Base-by-base conservation (phyloP, 2,329 filamentous ascomycete species). In the Pyricularia pennisetigena region DNA sequence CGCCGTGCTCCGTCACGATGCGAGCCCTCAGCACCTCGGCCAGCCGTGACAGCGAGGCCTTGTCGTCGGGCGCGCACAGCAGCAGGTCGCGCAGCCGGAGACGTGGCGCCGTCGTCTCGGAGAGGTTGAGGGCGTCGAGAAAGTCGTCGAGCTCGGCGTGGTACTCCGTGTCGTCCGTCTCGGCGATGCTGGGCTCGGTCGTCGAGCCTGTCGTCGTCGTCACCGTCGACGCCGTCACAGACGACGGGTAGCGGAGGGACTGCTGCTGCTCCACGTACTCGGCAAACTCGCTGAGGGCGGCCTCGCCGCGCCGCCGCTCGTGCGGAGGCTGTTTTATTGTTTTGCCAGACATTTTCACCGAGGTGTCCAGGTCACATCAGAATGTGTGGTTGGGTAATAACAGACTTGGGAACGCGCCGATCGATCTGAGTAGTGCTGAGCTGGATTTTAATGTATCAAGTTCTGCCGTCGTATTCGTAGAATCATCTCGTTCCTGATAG, bases 211-310 rank as follows among this genome's bases (percentile, higher is more conserved):
- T 41, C 62, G 74, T 67, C 29, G 76, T 75, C 4, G 77, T 71
- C 14, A 76, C 74, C 20, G 72, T 72, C 74, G 68, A 66, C 4
- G 72, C 69, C 20, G 73, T 66, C 41, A 75, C 72, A 68, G 76
- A 78, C 49, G 80, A 76, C 1, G 86, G 85, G 73, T 87, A 89
- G 68, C 91, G 89, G 66, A 89, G 79, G 16, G 89, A 88, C 78
- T 98, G 95, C 77, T 98, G 94, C 77, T 93, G 91, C 78, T 98
- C 93, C 72, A 97, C 95, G 75, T 97, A 98, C 75, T 99, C 95
- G 78, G 94, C 93, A 77, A 99, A 99, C 74, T 98, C 95, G 81
- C 91, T 95, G 68, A 99, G 85, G 14, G 94, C 94, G 70, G 91
- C 88, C 81, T 97, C 94, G 73, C 93, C 93, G 80, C 92, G 93